phyloP scores from a whole-genome alignment of 192 early-diverging fungal species.

The Funneliformis geosporum region DNA sequence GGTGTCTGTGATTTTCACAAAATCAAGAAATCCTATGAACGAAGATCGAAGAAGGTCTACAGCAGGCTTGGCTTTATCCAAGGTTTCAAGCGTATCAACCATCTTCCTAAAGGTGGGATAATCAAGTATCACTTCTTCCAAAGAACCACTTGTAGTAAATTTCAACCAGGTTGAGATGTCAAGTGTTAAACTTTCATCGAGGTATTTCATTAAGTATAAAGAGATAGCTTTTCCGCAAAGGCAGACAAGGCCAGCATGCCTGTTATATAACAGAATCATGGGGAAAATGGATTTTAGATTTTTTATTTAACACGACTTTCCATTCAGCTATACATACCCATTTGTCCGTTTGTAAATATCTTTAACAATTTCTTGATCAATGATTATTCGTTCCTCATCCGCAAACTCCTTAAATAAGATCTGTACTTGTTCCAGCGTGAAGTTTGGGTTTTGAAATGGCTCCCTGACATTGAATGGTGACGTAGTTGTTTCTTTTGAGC shows the following conservation, averaged over 20 bases:
- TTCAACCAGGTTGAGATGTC: constrained; percentile 15
- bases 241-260: constrained; percentile 24
- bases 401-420: constrained; percentile 19
- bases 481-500: not conserved
- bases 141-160: not conserved
- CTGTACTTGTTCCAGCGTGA: constrained; percentile 38
- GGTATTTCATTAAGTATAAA: not conserved
- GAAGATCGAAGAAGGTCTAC: constrained; percentile 29
- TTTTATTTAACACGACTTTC: constrained; percentile 9
- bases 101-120: constrained; percentile 29
- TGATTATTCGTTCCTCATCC: no score
- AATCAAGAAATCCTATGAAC: constrained; percentile 23
- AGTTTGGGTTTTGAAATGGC: constrained; percentile 34
- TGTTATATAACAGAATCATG: constrained; percentile 12
- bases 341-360: constrained; percentile 35
- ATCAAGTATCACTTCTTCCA: not conserved
- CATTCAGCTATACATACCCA: constrained; percentile 31
- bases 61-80: constrained; percentile 12
- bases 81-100: constrained; percentile 23
- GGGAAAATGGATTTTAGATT: constrained; percentile 11
- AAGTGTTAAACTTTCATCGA: not conserved
- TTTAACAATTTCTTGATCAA: constrained; percentile 32
- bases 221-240: constrained; percentile 13
- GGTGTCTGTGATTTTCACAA: constrained; percentile 6
- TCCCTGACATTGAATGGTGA: constrained; percentile 39